phyloP scores from a whole-genome alignment of 192 early-diverging fungal genomes.

The Backusella macrospora region DNA sequence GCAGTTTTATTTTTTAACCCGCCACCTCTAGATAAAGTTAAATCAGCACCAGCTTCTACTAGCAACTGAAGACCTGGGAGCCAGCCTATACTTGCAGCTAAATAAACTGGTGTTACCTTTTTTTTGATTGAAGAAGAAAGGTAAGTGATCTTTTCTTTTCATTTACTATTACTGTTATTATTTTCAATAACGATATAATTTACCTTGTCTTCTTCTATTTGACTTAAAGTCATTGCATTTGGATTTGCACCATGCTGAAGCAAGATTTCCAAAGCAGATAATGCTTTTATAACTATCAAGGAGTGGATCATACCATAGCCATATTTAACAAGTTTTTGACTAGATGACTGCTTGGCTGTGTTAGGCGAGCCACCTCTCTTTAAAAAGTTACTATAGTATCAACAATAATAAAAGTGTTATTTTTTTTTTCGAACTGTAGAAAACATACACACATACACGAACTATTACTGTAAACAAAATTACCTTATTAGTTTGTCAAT shows the following conservation, averaged over 20 bases:
- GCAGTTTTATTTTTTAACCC: constrained; percentile 34
- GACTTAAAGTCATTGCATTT: constrained; percentile 35
- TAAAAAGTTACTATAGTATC: constrained; percentile 36
- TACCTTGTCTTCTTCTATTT: constrained; percentile 38
- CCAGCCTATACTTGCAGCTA: constrained; percentile 43
- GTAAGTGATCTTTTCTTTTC: background rate
- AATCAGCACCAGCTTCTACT: constrained; percentile 37
- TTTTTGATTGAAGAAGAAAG: background rate
- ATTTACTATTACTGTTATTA: background rate
- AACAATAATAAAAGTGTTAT: constrained; percentile 6
- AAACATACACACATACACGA: background rate
- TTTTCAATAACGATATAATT: background rate
- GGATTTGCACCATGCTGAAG: constrained; percentile 43
- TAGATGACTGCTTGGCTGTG: constrained; percentile 37
- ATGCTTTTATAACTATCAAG: constrained; percentile 31
- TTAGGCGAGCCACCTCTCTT: constrained; percentile 43
- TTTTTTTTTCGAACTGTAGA: background rate
- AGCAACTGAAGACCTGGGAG: constrained; percentile 36
- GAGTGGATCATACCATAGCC: constrained; percentile 45
- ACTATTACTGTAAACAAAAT: background rate
- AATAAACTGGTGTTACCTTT: constrained; percentile 32
- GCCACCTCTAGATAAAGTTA: constrained; percentile 28
- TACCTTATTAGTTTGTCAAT: constrained; percentile 45
- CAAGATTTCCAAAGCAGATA: constrained; percentile 26
- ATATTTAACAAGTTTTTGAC: constrained; percentile 28